Conservation (phyloP, 2,329 filamentous ascomycete genomes). For the Fusarium sp. region DNA sequence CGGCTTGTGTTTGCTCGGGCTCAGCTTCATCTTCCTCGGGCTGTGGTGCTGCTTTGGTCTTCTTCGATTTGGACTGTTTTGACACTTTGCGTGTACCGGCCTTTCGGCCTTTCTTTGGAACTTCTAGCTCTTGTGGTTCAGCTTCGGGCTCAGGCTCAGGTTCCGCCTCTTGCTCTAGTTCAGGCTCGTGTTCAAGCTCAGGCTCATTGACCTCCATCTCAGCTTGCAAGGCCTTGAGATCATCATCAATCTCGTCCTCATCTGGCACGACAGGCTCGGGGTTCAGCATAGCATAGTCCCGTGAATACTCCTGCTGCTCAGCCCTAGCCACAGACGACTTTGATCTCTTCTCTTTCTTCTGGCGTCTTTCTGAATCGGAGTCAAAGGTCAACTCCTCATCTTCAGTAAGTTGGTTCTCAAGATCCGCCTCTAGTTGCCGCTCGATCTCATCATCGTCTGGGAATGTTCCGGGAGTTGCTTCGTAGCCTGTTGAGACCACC, state of each 20-base stretch:
- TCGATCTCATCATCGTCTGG: conserved; percentile 74
- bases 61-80: conserved; percentile 62
- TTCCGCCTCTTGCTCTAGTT: conserved; percentile 22
- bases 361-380: conserved; percentile 58
- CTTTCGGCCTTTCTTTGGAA: conserved; percentile 67
- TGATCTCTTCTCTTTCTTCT: conserved; percentile 47
- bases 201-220: conserved; percentile 59
- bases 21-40: conserved; percentile 39
- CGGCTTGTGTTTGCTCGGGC: conserved; percentile 17
- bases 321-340: conserved; percentile 45
- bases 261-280: conserved; percentile 57
- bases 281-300: conserved; percentile 65
- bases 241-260: conserved; percentile 62
- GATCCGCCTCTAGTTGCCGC: conserved; percentile 71
- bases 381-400: conserved; percentile 62
- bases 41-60: conserved; percentile 52
- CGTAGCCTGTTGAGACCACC: conserved; percentile 60
- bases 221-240: conserved; percentile 61
- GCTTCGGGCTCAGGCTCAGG: conserved; percentile 21
- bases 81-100: conserved; percentile 62
- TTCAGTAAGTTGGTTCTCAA: conserved; percentile 67
- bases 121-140: conserved; percentile 52
- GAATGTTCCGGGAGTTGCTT: conserved; percentile 54
- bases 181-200: conserved; percentile 14
- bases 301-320: conserved; percentile 46